Percentiles rank a stretch among this genome's conserved stretches.
Evolutionary conservation across 768 basidiomycete genomes (phyloP).

Genomic region (Rhodotorula toruloides): DNA sequence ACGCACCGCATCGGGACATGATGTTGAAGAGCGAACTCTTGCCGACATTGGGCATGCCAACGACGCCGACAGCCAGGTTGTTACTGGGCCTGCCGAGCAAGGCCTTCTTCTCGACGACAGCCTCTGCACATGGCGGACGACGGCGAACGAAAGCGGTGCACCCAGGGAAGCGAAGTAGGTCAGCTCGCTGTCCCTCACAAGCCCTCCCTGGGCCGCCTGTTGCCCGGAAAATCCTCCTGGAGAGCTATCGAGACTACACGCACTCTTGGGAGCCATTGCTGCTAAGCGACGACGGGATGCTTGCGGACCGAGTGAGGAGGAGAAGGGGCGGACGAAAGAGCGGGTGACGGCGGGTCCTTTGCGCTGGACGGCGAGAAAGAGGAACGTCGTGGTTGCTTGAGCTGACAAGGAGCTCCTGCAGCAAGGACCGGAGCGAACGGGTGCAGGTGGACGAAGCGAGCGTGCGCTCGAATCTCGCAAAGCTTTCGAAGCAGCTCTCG

Average conservation of each 20-base stretch:
- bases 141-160: neutral
- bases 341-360: slow-evolving; percentile 1
- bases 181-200: accelerated
- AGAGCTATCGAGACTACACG: neutral
- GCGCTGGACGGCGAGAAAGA: slow-evolving; percentile 10
- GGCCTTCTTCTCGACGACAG: slow-evolving; percentile 71
- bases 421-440: neutral
- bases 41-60: slow-evolving; percentile 87
- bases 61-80: slow-evolving; percentile 84
- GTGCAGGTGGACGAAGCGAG: neutral
- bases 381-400: slow-evolving; percentile 20
- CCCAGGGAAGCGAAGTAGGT: neutral
- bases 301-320: neutral
- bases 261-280: slow-evolving; percentile 39
- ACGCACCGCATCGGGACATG: slow-evolving; percentile 78
- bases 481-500: too few relatives aligned
- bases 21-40: slow-evolving; percentile 99
- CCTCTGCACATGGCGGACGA: slow-evolving; percentile 47
- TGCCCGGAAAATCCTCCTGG: too few relatives aligned
- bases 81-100: slow-evolving; percentile 87
- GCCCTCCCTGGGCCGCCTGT: neutral
- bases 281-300: slow-evolving; percentile 18
- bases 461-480: too few relatives aligned
- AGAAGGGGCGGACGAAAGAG: slow-evolving; percentile 1
- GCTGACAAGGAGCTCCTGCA: too few relatives aligned